Evolutionary conservation across 192 early-diverging fungal genomes (phyloP), one percentile per base, ranked within the genome.

Genomic region (Funneliformis geosporum): DNA sequence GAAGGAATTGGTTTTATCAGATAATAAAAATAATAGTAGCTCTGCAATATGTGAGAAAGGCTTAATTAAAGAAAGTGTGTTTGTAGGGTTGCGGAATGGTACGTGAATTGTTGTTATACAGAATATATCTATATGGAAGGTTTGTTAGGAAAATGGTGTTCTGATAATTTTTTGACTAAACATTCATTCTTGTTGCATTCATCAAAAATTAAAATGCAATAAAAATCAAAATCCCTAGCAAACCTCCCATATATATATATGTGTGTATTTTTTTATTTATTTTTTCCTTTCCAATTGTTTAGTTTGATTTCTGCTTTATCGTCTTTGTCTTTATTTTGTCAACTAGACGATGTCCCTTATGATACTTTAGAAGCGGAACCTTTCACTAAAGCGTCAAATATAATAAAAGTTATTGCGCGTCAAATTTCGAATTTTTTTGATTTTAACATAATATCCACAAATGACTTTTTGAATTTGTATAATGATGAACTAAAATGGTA

Each of bases 391-490:
- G 75, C 75, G 5, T 64, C 61, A 5, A 7, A 16, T 18, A 67
- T 66, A 66, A 77, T 77, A 1, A 77, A 77, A 47, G 0, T 25
- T 33, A 7, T 77, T 27, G 40, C 75, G 16, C 18, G 27, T 12
- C 10, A 46, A 27, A 40, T 47, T 47, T 18, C 39, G 2, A 10
- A 28, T 12, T 43, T 28, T 64, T 28, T 77, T 8, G 61, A 77
- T 47, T 50, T 8, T 65, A 67, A 66, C 21, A 77, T 77, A 16
- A 9, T 14, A 66, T 9, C 38, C 27, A 14, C 27, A 11, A 66
- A 77, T 18, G 62, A 77, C 5, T 77, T 77, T 59, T 28, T 27
- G 5, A 25, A 64, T 8, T n/a, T 77, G 25, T 77, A 66, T 65
- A 9, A n/a, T 27, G 25, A 77, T 44, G 75, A 77, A 66, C 8